Base-by-base conservation (phyloP, 805 yeast genomes). In the Candida chilensis region DNA sequence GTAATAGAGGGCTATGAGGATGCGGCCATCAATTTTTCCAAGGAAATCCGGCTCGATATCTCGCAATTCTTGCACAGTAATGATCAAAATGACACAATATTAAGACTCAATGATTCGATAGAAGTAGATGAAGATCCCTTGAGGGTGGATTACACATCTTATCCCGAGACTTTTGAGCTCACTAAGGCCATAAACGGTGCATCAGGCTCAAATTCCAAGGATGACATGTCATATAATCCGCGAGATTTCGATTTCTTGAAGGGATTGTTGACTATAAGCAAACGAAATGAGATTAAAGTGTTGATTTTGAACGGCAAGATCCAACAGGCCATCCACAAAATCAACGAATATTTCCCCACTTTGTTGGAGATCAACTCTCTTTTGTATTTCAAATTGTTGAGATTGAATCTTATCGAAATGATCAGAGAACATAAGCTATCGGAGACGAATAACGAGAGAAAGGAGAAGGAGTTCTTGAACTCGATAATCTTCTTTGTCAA, bases 351-450 rank as follows among this genome's bases (percentile, higher is more conserved):
- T 26, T 78, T 74, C 45, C 88, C 90, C 1, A 71, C 71, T 17
- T 54, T 82, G 16, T 55, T 83, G 22, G 90, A 81, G 39, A 59
- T 65, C 22, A 71, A 78, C 41, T 73, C 73, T 30, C 61, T 67
- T 17, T 55, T 85, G 16, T 85, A 85, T 50, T 86, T 85, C 57
- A 72, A 78, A 44, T 56, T 87, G 22, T 55, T 86, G 35, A 64
- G 88, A 29, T 57, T 86, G 38, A 80, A 79, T 42, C 59, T 88
- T 39, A 77, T 86, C 21, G 96, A 88, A 52, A 75, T 82, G 73
- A 85, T 87, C 21, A 56, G 90, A 22, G 47, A 47, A n/a, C 73
- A 75, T n/a, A 8, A 8, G n/a, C 8, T 13, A 14, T 9, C 16
- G 9, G 28, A 26, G 6, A 24, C 27, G 12, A 29, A 27, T 16